Percentiles rank a stretch among this genome's conserved stretches.
phyloP scores from a whole-genome alignment of 352 stramenopile genomes.

The Pythium scleroteichum region DNA sequence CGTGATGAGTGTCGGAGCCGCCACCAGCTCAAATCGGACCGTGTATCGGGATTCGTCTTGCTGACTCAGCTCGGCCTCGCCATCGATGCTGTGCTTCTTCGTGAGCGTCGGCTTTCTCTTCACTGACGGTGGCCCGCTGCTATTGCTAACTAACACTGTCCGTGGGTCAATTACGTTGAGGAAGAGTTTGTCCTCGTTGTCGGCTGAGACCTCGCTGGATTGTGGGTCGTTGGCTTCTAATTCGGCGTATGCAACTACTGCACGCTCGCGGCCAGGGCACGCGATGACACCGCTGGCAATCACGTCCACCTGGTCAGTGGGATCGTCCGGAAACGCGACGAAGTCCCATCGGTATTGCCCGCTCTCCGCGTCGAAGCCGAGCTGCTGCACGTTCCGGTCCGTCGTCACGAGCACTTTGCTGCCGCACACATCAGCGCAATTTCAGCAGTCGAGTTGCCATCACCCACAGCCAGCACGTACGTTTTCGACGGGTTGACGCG shows the following conservation, averaged over 20 bases:
- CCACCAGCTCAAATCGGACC: conserved; percentile 58
- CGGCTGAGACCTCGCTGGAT: background rate
- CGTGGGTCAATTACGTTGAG: conserved; percentile 18
- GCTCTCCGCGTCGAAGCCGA: conserved; percentile 33
- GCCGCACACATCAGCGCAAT: background rate
- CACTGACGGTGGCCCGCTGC: background rate
- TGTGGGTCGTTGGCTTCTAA: conserved; percentile 23
- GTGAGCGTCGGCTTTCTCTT: conserved; percentile 13
- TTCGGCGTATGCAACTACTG: conserved; percentile 56
- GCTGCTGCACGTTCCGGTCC: conserved; percentile 51
- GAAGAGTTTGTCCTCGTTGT: conserved; percentile 24
- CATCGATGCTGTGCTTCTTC: conserved; percentile 11
- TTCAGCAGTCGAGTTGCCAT: background rate
- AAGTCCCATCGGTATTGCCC: conserved; percentile 41
- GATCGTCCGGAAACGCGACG: conserved; percentile 33
- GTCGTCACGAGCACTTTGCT: conserved; percentile 74
- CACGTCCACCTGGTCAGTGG: conserved; percentile 34
- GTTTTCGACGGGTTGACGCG: conserved; percentile 33
- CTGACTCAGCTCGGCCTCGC: background rate
- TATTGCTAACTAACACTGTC: background rate
- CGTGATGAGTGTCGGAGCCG: conserved; percentile 52
- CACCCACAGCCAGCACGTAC: conserved; percentile 18
- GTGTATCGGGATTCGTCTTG: conserved; percentile 11
- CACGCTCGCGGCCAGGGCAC: conserved; percentile 31
- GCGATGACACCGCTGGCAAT: conserved; percentile 52